Percentiles rank a stretch among this genome's conserved stretches.
Evolutionary conservation across 164 flowering plant species (phyloP).

Genomic region (Stephania yunnanensis): DNA sequence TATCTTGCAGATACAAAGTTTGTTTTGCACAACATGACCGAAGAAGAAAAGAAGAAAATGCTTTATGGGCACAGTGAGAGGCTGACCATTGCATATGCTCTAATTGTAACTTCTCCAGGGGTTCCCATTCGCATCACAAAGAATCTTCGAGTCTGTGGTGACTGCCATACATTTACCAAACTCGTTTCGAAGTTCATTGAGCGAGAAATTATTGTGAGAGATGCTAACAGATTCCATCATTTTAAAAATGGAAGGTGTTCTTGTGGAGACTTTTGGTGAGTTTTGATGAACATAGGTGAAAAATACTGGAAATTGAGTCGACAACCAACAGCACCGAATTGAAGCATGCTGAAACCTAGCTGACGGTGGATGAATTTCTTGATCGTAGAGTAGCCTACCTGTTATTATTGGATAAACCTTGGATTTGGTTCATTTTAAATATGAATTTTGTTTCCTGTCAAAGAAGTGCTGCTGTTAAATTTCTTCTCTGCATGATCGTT

Average conservation of each 20-base stretch:
- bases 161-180: slow-evolving; percentile 67
- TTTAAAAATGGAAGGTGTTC: slow-evolving; percentile 63
- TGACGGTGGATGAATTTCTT: no score
- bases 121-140: slow-evolving; percentile 50
- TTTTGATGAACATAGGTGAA: neutral
- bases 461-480: no score
- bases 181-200: slow-evolving; percentile 42
- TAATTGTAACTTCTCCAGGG: slow-evolving; percentile 37
- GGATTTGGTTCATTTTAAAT: no score
- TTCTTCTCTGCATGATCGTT: no score
- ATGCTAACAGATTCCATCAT: slow-evolving; percentile 79
- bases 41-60: slow-evolving; percentile 59
- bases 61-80: slow-evolving; percentile 79
- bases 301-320: no score
- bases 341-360: no score
- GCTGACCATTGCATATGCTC: slow-evolving; percentile 69
- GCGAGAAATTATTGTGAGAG: slow-evolving; percentile 66
- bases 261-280: slow-evolving; percentile 81
- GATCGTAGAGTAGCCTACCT: no score
- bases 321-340: no score
- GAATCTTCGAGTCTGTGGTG: slow-evolving; percentile 48
- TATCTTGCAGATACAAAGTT: slow-evolving; percentile 60
- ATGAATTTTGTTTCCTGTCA: no score
- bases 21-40: slow-evolving; percentile 58
- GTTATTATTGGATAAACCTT: no score